Percentiles rank a stretch among this genome's conserved stretches.
Conservation (phyloP, 768 basidiomycete species). For the Rhodotorula paludigena region DNA sequence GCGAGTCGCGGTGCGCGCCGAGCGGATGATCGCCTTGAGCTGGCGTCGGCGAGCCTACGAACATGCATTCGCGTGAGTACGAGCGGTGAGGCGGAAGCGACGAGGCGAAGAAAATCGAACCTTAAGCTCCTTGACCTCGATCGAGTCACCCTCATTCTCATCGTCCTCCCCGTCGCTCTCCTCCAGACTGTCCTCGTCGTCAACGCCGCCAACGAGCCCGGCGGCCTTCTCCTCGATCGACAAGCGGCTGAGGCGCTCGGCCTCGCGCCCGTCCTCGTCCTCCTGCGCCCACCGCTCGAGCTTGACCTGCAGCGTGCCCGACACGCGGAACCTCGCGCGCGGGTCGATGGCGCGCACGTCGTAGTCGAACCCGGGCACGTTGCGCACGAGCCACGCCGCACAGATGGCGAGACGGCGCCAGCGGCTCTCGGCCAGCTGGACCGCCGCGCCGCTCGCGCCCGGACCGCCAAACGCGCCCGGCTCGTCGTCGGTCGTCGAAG, state of each 20-base stretch:
- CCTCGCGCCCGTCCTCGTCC: slow-evolving; percentile 64
- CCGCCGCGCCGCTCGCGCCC: slow-evolving; percentile 50
- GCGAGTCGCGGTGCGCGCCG: slow-evolving; percentile 27
- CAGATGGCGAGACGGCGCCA: slow-evolving; percentile 73
- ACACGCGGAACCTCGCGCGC: slow-evolving; percentile 55
- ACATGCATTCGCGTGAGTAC: neutral
- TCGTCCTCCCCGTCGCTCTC: slow-evolving; percentile 45
- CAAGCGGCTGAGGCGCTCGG: slow-evolving; percentile 59
- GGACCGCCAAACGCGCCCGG: slow-evolving; percentile 43
- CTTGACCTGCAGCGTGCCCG: slow-evolving; percentile 65
- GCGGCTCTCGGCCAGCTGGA: slow-evolving; percentile 54
- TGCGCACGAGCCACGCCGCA: slow-evolving; percentile 61
- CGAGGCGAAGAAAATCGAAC: slow-evolving; percentile 50
- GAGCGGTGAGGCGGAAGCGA: neutral
- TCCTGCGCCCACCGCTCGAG: slow-evolving; percentile 66
- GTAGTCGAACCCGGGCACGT: slow-evolving; percentile 70
- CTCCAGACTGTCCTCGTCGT: slow-evolving; percentile 54
- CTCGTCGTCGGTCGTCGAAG: neutral
- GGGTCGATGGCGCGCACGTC: slow-evolving; percentile 47
- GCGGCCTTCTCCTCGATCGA: slow-evolving; percentile 62
- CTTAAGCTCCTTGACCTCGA: slow-evolving; percentile 66
- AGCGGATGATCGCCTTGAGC: slow-evolving; percentile 60
- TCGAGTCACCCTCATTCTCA: slow-evolving; percentile 52
- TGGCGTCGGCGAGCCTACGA: slow-evolving; percentile 67
- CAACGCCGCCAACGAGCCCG: slow-evolving; percentile 56